Base-by-base conservation (phyloP, 257 asterid genomes). In the Osmanthus fragrans region DNA sequence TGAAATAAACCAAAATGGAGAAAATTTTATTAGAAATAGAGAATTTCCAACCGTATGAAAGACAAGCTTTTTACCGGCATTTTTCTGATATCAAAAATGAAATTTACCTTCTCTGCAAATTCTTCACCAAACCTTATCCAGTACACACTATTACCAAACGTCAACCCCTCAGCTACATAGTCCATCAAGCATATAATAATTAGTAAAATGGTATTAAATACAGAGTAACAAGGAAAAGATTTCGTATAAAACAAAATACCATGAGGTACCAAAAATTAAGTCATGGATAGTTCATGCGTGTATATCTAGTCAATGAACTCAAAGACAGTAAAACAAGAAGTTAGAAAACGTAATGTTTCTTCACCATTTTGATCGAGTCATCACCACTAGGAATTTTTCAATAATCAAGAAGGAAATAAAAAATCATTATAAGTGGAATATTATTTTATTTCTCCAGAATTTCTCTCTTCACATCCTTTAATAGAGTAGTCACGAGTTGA, bases 81-180 rank as follows among this genome's bases (percentile, higher is more conserved):
- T 19, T 37, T 60, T 69, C 29, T 30, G 25, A 19, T 36, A 68
- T 42, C 27, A 73, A 54, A 12, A 73, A 9, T 49, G 7, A 47
- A 70, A 45, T 34, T 86, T 75, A 93, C 99, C 98, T 96, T 96
- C 65, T 76, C 85, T 18, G 88, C 82, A 51, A 77, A 89, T 73
- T 96, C 97, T 81, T 96, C 94, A 81, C 86, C 97, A 40, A 96
- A 96, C 37, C 89, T 86, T 86, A 96, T 90, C 96, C 92, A 96
- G 79, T 87, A 93, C 42, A 92, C 97, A 72, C 97, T 92, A 80
- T 96, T 96, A 73, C 99, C 99, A 78, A 93, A 89, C 47, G 75
- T 86, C 76, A 96, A 87, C 60, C 92, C 99, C 80, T 96, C 87
- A 80, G 98, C 99, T 93, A 97, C 90, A 95, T 66, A 68, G 34